phyloP scores from a whole-genome alignment of 371 early-diverging fungal species.

The Lichtheimia ramosa region DNA sequence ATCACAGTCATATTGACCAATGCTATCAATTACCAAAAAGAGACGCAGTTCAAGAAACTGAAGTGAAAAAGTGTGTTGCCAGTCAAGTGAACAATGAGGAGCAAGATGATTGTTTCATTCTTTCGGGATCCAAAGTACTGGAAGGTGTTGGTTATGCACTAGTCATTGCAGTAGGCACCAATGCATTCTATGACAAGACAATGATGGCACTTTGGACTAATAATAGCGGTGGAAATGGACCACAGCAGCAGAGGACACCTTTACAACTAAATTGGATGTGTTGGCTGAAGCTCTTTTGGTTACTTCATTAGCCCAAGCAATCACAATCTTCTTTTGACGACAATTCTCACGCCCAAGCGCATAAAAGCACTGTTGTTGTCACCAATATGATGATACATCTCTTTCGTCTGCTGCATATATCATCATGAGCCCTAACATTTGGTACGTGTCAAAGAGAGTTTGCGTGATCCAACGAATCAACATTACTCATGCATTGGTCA shows the following conservation, averaged over 20 bases:
- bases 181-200: conserved; percentile 80
- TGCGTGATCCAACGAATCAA: too few relatives aligned
- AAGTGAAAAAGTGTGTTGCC: conserved; percentile 66
- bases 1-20: conserved; percentile 89
- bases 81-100: conserved; percentile 37
- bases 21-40: conserved; percentile 95
- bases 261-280: conserved; percentile 85
- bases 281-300: too few relatives aligned
- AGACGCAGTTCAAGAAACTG: conserved; percentile 89
- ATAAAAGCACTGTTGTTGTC: too few relatives aligned
- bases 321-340: too few relatives aligned
- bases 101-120: conserved; percentile 73
- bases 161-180: conserved; percentile 83
- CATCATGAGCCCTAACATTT: too few relatives aligned
- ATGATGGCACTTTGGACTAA: conserved; percentile 83
- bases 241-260: conserved; percentile 79
- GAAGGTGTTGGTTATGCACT: conserved; percentile 87
- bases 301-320: too few relatives aligned
- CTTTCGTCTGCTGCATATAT: too few relatives aligned
- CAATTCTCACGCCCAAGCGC: too few relatives aligned
- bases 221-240: conserved; percentile 49
- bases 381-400: too few relatives aligned
- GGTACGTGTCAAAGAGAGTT: too few relatives aligned
- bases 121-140: conserved; percentile 89
- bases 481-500: too few relatives aligned